phyloP scores from a whole-genome alignment of 495 filamentous ascomycete species.

The Rostrohypoxylon terebratum region DNA sequence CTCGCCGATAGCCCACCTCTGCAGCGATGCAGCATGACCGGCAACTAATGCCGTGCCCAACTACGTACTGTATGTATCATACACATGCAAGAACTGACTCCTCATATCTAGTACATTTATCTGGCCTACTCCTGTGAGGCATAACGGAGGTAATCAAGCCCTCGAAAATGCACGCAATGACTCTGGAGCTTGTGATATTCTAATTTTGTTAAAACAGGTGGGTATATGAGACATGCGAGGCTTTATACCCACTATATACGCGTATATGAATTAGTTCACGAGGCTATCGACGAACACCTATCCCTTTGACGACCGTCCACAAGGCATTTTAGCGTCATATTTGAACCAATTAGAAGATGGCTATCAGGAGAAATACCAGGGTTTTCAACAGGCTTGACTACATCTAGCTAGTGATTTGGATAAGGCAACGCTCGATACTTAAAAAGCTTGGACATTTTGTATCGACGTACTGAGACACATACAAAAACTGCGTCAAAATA shows the following conservation, averaged over 20 bases:
- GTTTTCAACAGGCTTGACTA: too few relatives aligned
- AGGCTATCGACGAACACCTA: not conserved
- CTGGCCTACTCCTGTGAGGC: not conserved
- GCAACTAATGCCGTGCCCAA: not conserved
- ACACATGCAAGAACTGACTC: not conserved
- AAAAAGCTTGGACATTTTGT: too few relatives aligned
- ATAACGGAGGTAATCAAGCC: not conserved
- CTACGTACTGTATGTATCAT: too few relatives aligned
- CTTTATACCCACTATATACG: not conserved
- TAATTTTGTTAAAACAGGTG: not conserved
- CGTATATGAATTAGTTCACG: not conserved
- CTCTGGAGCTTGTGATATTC: not conserved
- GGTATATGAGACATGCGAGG: not conserved
- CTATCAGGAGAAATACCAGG: too few relatives aligned
- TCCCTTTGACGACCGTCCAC: too few relatives aligned
- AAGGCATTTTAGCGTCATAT: too few relatives aligned
- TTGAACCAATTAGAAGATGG: too few relatives aligned
- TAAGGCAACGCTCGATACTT: too few relatives aligned
- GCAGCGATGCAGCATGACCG: not conserved
- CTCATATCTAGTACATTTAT: not conserved
- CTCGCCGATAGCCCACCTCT: not conserved
- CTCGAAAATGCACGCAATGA: not conserved
- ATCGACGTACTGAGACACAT: too few relatives aligned
- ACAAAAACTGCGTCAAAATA: too few relatives aligned
- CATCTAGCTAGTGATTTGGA: too few relatives aligned